Conservation (phyloP, 805 yeast genomes). For the Teunomyces barrocoloradensis region DNA sequence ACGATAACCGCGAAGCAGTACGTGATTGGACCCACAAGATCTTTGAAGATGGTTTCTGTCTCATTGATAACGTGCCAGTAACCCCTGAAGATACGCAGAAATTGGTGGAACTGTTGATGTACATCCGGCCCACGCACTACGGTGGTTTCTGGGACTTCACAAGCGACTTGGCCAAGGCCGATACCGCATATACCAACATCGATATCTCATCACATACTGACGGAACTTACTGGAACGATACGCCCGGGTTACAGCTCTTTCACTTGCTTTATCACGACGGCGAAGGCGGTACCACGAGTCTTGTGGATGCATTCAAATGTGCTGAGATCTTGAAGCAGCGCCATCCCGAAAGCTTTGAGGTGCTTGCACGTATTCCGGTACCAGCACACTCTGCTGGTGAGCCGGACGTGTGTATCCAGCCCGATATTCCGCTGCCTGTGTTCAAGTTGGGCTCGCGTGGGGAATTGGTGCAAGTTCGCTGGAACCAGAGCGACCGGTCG, state of each 20-base stretch:
- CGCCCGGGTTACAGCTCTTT: slow-evolving; percentile 70
- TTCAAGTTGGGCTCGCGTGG: slow-evolving; percentile 53
- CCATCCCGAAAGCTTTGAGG: slow-evolving; percentile 50
- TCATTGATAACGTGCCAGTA: slow-evolving; percentile 60
- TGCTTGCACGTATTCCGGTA: slow-evolving; percentile 48
- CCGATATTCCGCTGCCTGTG: slow-evolving; percentile 54
- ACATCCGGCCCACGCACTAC: slow-evolving; percentile 66
- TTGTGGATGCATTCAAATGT: slow-evolving; percentile 64
- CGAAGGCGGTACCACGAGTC: slow-evolving; percentile 63
- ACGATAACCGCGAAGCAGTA: slow-evolving; percentile 38
- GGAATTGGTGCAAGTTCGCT: slow-evolving; percentile 58
- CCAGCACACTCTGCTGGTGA: slow-evolving; percentile 81
- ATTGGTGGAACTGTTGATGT: slow-evolving; percentile 55
- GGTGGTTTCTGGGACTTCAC: slow-evolving; percentile 85
- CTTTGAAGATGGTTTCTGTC: slow-evolving; percentile 58
- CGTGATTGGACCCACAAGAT: slow-evolving; percentile 55
- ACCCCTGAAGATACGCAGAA: slow-evolving; percentile 57
- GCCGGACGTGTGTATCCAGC: slow-evolving; percentile 57
- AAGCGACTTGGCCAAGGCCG: slow-evolving; percentile 62
- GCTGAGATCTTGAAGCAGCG: slow-evolving; percentile 47
- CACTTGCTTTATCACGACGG: slow-evolving; percentile 65
- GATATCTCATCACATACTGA: slow-evolving; percentile 67
- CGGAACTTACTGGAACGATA: slow-evolving; percentile 72
- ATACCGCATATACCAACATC: slow-evolving; percentile 69
- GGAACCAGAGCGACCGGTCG: slow-evolving; percentile 72